Base-by-base conservation (phyloP, 257 asterid species). In the Lavandula angustifolia region DNA sequence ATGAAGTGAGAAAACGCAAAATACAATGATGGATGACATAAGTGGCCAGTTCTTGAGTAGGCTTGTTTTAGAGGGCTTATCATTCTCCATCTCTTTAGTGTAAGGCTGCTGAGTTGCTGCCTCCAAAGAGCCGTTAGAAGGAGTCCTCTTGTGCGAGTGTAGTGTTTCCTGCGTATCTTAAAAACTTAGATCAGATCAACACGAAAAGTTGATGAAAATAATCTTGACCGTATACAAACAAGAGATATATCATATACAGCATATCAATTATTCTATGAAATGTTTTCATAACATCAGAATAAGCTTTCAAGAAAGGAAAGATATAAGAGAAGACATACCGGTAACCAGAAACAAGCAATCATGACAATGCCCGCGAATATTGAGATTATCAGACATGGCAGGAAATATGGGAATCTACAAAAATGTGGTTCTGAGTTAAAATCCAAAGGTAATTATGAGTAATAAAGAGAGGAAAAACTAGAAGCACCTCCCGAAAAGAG, bases 41-140 rank as follows among this genome's bases (percentile, higher is more conserved):
- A 89, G 84, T 48, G 97, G 95, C 97, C 95, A 87, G 78, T 89
- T 89, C 72, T 48, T 83, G 12, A 72, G 40, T 16, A 89, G 89
- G 81, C 79, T 85, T 31, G 44, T 43, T 46, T 66, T 75, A 9
- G 85, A 66, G 35, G 68, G 18, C 52, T 49, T 29, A 31, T 3
- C 33, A 46, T 48, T 54, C 10, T 62, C 48, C 64, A 13, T 46
- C 48, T 5, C 78, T 50, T 75, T 61, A 32, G 14, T 76, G 16
- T 44, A 22, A 32, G 70, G 52, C 37, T 22, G 69, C 53, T 22
- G 73, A 63, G 57, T 61, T 54, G 76, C 82, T 17, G 75, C 66
- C 50, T 73, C 84, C 73, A 78, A 44, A 60, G 76, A 69, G 60
- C 72, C 82, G 22, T 40, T 12, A 63, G 73, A 40, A 29, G 40